A percentile compares a stretch with the other conserved stretches of the same genome.
Evolutionary conservation across 768 basidiomycete species (phyloP).

Genomic region (Boletus coccyginus): DNA sequence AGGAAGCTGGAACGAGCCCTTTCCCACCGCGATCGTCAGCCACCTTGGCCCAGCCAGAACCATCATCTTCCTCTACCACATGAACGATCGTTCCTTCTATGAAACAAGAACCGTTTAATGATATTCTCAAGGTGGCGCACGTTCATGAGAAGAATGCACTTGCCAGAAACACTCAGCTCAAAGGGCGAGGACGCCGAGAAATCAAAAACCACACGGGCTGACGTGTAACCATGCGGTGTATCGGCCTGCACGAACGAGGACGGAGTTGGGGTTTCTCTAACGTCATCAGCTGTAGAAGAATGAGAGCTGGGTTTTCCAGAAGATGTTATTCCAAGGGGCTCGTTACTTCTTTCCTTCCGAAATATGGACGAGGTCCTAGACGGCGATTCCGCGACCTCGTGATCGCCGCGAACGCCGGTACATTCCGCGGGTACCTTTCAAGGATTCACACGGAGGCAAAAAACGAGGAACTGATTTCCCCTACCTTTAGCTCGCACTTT

Average conservation of each 20-base stretch:
- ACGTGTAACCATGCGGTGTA: slow-evolving; percentile 39
- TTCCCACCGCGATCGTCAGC: slow-evolving; percentile 51
- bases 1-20: slow-evolving; percentile 85
- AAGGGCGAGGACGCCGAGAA: slow-evolving; percentile 74
- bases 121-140: slow-evolving; percentile 6
- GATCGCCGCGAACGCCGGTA: slow-evolving; percentile 27
- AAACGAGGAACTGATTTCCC: slow-evolving; percentile 3
- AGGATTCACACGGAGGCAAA: slow-evolving; percentile 9
- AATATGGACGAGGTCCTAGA: slow-evolving; percentile 35
- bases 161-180: slow-evolving; percentile 68
- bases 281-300: slow-evolving; percentile 7
- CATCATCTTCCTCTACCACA: slow-evolving; percentile 78
- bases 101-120: slow-evolving; percentile 11
- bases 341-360: slow-evolving; percentile 27
- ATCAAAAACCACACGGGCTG: slow-evolving; percentile 69
- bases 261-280: slow-evolving; percentile 39
- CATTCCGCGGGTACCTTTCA: slow-evolving; percentile 75
- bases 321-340: slow-evolving; percentile 7
- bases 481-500: slow-evolving; percentile 84
- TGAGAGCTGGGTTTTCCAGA: slow-evolving; percentile 2
- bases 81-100: slow-evolving; percentile 63
- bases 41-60: slow-evolving; percentile 86
- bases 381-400: slow-evolving; percentile 23
- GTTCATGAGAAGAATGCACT: slow-evolving; percentile 19
- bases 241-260: slow-evolving; percentile 54